Conservation (phyloP, 345 rosid genomes). For the Theobroma cacao region DNA sequence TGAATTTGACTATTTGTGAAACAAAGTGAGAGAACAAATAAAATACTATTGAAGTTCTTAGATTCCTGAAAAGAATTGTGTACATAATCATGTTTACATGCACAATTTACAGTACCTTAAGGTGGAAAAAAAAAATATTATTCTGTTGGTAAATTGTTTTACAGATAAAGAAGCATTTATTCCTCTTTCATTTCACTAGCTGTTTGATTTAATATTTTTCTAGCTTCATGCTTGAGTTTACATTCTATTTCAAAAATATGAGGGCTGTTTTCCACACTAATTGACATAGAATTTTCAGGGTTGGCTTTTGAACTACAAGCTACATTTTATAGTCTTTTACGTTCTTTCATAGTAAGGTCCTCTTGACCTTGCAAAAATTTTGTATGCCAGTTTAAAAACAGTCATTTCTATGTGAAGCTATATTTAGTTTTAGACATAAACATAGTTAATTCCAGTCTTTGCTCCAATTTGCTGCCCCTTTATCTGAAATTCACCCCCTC, state of each 20-base stretch:
- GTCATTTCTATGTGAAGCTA: not conserved
- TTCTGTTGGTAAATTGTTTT: not conserved
- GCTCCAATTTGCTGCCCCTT: constrained; percentile 1
- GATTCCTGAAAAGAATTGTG: not conserved
- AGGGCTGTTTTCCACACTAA: not conserved
- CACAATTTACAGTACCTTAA: not conserved
- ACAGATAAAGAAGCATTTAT: no score
- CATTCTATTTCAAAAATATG: not conserved
- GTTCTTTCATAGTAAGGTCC: not conserved
- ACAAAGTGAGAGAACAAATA: not conserved
- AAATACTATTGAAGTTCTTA: not conserved
- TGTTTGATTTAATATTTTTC: not conserved
- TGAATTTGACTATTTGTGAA: not conserved
- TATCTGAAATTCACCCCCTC: not conserved
- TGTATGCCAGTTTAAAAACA: not conserved
- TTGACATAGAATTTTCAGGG: not conserved
- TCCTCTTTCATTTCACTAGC: not conserved
- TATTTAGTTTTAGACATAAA: not conserved
- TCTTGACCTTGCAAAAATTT: not conserved
- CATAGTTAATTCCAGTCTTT: not conserved
- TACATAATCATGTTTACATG: not conserved
- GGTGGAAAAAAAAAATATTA: not conserved
- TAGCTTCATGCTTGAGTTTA: not conserved
- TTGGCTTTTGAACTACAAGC: not conserved
- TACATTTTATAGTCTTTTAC: not conserved